Base-by-base conservation (phyloP, 2,329 filamentous ascomycete genomes). In the Aurifilum marmelostoma region DNA sequence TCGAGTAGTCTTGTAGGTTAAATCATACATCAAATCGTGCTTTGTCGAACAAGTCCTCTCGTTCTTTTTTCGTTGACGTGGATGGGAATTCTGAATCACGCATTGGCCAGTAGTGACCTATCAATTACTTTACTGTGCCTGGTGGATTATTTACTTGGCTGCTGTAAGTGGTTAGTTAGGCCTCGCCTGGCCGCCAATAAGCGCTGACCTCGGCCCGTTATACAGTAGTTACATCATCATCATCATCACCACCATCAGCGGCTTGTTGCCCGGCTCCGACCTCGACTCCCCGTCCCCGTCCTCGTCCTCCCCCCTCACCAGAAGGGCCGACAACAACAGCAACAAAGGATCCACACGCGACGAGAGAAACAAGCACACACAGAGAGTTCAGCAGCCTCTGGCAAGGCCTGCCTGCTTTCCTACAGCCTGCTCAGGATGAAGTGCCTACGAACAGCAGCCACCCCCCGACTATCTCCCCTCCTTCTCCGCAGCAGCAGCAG, bases 361-460 rank as follows among this genome's bases (percentile, higher is more conserved):
- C n/a, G n/a, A n/a, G n/a, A n/a, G n/a, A n/a, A n/a, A n/a, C 43
- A 21, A 47, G 43, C 21, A 43, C 14, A 43, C 6, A 21, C 1
- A 21, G 16, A 47, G 18, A n/a, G 21, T 11, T 43, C 8, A 63
- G 63, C 66, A 68, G 63, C 62, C 39, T 52, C 52, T 68, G 47
- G n/a, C 34, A 56, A 68, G 69, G 66, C 58, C 47, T 66, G 63
- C 58, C 66, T 47, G 1, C 21, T 47, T n/a, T n/a, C 43, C n/a
- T 21, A 47, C 9, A 9, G 41, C 43, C 18, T n/a, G 66, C 39
- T 65, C 39, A 70, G 32, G 18, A 70, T 70, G 69, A 68, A 70
- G 62, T 47, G 62, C 47, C 58, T 68, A 50, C 64, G 69, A 67
- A 58, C 69, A 54, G 54, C 34, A 59, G 8, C 43, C 4, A 34